These are phyloP conservation scores for Smallanthus sonchifolius DNA, from an alignment of 129 eudicot genomes.

Conservation along the genomic window DNA sequence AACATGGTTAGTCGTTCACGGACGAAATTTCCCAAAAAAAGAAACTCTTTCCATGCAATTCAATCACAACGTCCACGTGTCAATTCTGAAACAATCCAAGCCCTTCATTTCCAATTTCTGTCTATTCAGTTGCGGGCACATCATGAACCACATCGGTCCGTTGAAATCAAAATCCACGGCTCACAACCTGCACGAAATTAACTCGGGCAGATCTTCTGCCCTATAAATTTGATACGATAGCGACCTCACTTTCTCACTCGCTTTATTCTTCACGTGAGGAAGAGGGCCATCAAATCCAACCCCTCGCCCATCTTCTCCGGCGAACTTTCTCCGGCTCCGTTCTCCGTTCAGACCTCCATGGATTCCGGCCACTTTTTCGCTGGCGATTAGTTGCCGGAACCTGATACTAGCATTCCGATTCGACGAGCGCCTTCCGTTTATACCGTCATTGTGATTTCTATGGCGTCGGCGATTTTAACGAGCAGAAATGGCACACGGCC, in stretches of 20 bases:
- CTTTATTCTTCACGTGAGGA: background rate
- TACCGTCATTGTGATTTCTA: conserved; percentile 14
- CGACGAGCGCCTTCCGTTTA: background rate
- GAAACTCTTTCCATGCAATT: background rate
- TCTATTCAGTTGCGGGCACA: conserved; percentile 36
- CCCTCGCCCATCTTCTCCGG: background rate
- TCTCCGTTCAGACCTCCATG: conserved; percentile 11
- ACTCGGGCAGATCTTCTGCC: conserved; percentile 36
- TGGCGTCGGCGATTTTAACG: conserved; percentile 53
- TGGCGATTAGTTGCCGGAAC: conserved; percentile 27
- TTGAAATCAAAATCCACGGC: conserved; percentile 30
- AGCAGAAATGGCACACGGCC: conserved; percentile 30
- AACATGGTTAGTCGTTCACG: background rate
- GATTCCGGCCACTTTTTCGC: conserved; percentile 28
- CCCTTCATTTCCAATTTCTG: conserved; percentile 6
- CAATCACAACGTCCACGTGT: conserved; percentile 33
- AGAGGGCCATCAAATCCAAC: conserved; percentile 19
- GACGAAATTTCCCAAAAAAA: background rate
- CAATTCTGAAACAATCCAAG: background rate
- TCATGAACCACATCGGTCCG: conserved; percentile 24
- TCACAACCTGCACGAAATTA: conserved; percentile 19
- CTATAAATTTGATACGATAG: conserved; percentile 30
- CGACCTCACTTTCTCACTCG: background rate
- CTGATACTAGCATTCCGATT: background rate
- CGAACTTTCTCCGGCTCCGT: background rate